Evolutionary conservation across 176 grass and related monocot genomes (phyloP), one percentile per base, ranked within the genome.

Genomic region (Themeda triandra): DNA sequence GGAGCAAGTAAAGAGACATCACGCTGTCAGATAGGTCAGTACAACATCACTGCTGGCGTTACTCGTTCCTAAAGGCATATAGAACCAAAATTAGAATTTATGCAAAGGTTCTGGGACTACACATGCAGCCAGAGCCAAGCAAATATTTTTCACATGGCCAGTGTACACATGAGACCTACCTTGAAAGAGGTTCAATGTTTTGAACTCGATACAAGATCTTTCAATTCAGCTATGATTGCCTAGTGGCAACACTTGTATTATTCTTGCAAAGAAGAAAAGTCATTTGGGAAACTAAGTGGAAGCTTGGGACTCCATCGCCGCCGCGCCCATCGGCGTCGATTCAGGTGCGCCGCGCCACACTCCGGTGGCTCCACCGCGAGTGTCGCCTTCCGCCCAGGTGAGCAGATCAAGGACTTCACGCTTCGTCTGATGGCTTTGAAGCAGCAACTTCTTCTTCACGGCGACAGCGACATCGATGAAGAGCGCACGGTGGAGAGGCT

Each of bases 171-270:
- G 33, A 82, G 84, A 73, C 42, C 14, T 74, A 86, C 86, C 92
- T 41, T 17, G 1, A 35, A 35, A 75, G 63, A 2, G 2, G 49
- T 67, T 88, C 37, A 80, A 35, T 71, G 65, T 71, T 88, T 73
- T 1, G 80, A 91, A 60, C 69, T 87, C 8, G 72, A 62, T 33
- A 87, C 10, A 68, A 99, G 77, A 27, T 92, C 89, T 83, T 90
- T 86, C 78, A 99, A 46, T 58, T 94, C 90, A 69, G 88, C 89
- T 17, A 29, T 53, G 53, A 96, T 86, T 62, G 93, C 96, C 44
- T 19, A 25, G 79, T 94, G 66, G 86, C 93, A 98, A 14, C 89
- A 98, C 49, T 89, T 79, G 82, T 83, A 95, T 87, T 98, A 93
- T 0, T 98, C 91, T 93, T 98, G 89, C 42, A 77, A 70, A 86